Evolutionary conservation across 164 flowering plant species (phyloP).

Genomic region (Kalanchoe fedtschenkoi): DNA sequence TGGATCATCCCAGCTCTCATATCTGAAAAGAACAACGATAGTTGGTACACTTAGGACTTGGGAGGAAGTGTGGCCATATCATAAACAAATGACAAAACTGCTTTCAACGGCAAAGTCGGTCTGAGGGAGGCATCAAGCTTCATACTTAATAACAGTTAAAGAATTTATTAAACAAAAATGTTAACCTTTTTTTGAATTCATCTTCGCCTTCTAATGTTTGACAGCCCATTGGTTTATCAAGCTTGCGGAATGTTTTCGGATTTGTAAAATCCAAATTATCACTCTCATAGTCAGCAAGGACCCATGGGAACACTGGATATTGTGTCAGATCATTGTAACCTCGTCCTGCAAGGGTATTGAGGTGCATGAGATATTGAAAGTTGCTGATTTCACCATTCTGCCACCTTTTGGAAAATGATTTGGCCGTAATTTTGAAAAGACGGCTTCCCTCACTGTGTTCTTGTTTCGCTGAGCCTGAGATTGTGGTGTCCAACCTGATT

Average conservation of each 20-base stretch:
- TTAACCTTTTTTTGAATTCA: slow-evolving; percentile 86
- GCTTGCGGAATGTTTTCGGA: slow-evolving; percentile 73
- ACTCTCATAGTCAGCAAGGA: slow-evolving; percentile 93
- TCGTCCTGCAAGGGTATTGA: slow-evolving; percentile 97
- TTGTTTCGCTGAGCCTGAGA: slow-evolving; percentile 88
- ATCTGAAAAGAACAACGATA: slow-evolving; percentile 32
- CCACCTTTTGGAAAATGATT: slow-evolving; percentile 98
- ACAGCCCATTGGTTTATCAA: slow-evolving; percentile 99
- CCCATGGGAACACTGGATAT: slow-evolving; percentile 99
- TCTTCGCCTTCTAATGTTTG: slow-evolving; percentile 95
- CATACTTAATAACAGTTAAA: background rate
- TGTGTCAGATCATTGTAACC: slow-evolving; percentile 99
- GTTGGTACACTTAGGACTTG: background rate
- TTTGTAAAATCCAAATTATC: slow-evolving; percentile 62
- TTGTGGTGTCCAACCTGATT: slow-evolving; percentile 89
- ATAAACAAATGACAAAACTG: background rate
- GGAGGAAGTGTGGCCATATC: background rate
- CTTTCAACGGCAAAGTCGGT: too few relatives aligned
- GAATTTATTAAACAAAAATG: background rate
- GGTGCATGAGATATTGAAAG: slow-evolving; percentile 98
- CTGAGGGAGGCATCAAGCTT: background rate
- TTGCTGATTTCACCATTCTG: slow-evolving; percentile 99
- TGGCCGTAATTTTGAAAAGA: slow-evolving; percentile 82
- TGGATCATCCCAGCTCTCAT: slow-evolving; percentile 99
- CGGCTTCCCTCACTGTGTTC: slow-evolving; percentile 92